Conservation (phyloP, 106 monocot species). For the Dactylorhiza incarnata region DNA sequence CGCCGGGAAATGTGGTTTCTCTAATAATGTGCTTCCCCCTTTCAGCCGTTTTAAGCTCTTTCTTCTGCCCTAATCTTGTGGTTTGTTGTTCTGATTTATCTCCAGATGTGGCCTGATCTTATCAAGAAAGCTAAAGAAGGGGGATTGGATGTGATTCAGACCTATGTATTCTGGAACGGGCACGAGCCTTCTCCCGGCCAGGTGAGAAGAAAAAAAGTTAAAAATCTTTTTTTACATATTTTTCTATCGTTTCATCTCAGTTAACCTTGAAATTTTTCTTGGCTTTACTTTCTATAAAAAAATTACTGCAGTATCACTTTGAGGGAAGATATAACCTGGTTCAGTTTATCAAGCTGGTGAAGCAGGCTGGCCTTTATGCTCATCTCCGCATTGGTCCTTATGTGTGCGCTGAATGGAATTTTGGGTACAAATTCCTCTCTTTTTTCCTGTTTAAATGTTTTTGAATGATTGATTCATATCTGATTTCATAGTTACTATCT, state of each 20-base stretch:
- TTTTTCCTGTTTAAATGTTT: not conserved
- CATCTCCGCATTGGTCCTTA: conserved; percentile 95
- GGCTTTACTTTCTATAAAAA: not conserved
- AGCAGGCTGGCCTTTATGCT: conserved; percentile 76
- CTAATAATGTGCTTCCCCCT: no score
- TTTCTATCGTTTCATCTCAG: not conserved
- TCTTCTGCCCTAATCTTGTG: conserved; percentile 50
- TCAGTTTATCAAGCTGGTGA: conserved; percentile 70
- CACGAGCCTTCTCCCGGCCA: conserved; percentile 62
- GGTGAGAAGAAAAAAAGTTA: conserved; percentile 10
- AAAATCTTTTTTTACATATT: not conserved
- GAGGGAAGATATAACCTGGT: conserved; percentile 72
- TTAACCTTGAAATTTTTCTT: not conserved
- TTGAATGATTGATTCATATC: not conserved
- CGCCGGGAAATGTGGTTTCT: conserved; percentile 16
- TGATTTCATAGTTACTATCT: not conserved
- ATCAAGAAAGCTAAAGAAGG: conserved; percentile 34
- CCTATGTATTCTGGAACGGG: conserved; percentile 78
- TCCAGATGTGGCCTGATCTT: conserved; percentile 51
- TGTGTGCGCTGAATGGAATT: conserved; percentile 93
- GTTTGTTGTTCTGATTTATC: conserved; percentile 39
- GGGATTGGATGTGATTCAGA: conserved; percentile 45
- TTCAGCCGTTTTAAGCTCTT: conserved; percentile 29
- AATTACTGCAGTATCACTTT: conserved; percentile 59
- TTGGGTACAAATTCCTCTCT: conserved; percentile 46